phyloP scores from a whole-genome alignment of 331 rosid species.

The Pyracantha coccinea region DNA sequence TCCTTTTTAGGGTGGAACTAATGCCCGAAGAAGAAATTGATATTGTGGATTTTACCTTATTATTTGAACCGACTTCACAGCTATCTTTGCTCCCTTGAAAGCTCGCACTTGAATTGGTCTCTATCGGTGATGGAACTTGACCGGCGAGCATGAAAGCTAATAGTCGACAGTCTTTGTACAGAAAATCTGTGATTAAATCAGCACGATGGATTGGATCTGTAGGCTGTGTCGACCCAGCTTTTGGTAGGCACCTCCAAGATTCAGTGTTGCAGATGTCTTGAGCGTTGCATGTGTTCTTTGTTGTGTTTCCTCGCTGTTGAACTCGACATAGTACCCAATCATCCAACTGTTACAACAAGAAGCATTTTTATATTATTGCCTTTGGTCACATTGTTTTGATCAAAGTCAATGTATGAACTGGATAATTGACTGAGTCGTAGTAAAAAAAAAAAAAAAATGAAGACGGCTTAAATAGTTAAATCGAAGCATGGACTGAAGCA shows the following conservation, averaged over 20 bases:
- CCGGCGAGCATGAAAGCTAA: conserved; percentile 51
- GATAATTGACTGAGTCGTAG: not conserved
- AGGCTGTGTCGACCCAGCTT: conserved; percentile 19
- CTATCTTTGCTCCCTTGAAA: conserved; percentile 16
- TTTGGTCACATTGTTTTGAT: not conserved
- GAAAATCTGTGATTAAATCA: conserved; percentile 31
- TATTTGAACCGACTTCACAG: conserved; percentile 20
- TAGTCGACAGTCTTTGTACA: conserved; percentile 40
- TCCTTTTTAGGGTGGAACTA: conserved; percentile 19
- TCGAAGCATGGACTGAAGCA: not conserved
- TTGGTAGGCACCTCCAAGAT: conserved; percentile 1
- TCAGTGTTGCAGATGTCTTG: conserved; percentile 28
- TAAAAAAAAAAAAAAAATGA: not conserved
- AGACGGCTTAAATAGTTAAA: not conserved
- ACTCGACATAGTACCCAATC: conserved; percentile 81
- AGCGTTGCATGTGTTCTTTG: conserved; percentile 28
- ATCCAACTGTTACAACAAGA: conserved; percentile 46
- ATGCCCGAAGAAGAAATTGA: conserved; percentile 25
- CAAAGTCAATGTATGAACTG: not conserved
- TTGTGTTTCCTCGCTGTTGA: conserved; percentile 38
- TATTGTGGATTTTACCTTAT: conserved; percentile 23
- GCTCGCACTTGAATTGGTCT: conserved; percentile 20
- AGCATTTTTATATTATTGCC: not conserved
- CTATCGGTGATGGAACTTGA: conserved; percentile 33
- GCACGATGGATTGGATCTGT: conserved; percentile 11